Percentiles rank a stretch among this genome's conserved stretches.
Evolutionary conservation across 192 early-diverging fungal genomes (phyloP).

Genomic region (Coemansia sp.): DNA sequence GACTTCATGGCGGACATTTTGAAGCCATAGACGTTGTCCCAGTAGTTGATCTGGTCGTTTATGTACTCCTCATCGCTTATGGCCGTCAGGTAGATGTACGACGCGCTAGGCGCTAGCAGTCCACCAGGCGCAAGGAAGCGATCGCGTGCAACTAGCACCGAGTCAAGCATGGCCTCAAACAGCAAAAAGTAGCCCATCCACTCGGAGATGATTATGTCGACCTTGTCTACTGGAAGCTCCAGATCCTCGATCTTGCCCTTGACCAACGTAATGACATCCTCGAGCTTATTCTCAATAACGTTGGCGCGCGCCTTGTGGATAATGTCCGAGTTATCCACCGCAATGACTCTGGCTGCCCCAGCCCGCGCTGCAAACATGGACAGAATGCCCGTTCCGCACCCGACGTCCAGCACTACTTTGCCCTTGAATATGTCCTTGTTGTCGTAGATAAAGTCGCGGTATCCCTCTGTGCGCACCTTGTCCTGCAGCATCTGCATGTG

Average conservation of each 20-base stretch:
- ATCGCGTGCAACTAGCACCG: constrained; percentile 61
- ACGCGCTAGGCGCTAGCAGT: constrained; percentile 83
- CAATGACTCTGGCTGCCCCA: constrained; percentile 94
- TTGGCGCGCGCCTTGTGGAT: constrained; percentile 64
- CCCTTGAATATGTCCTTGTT: constrained; percentile 79
- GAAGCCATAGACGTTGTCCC: constrained; percentile 95
- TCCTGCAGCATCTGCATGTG: constrained; percentile 99
- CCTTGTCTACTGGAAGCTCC: constrained; percentile 61
- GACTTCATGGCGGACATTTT: constrained; percentile 86
- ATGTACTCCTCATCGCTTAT: constrained; percentile 79
- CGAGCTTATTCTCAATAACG: constrained; percentile 74
- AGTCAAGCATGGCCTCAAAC: constrained; percentile 90
- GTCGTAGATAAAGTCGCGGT: constrained; percentile 88
- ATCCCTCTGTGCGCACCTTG: constrained; percentile 88
- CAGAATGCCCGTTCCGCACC: constrained; percentile 92
- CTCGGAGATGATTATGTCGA: constrained; percentile 96
- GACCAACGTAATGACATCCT: constrained; percentile 84
- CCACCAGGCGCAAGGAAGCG: constrained; percentile 94
- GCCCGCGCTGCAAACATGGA: constrained; percentile 95
- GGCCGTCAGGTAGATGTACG: constrained; percentile 88
- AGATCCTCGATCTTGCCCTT: constrained; percentile 81
- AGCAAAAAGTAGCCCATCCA: constrained; percentile 96
- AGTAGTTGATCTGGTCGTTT: constrained; percentile 75
- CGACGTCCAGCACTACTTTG: constrained; percentile 91
- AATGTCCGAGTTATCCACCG: constrained; percentile 60